A percentile compares a stretch with the other conserved stretches of the same genome.
These are phyloP conservation scores for Kickxella alabastrina DNA, from an alignment of 192 early-diverging fungal genomes.

Conservation along the genomic window DNA sequence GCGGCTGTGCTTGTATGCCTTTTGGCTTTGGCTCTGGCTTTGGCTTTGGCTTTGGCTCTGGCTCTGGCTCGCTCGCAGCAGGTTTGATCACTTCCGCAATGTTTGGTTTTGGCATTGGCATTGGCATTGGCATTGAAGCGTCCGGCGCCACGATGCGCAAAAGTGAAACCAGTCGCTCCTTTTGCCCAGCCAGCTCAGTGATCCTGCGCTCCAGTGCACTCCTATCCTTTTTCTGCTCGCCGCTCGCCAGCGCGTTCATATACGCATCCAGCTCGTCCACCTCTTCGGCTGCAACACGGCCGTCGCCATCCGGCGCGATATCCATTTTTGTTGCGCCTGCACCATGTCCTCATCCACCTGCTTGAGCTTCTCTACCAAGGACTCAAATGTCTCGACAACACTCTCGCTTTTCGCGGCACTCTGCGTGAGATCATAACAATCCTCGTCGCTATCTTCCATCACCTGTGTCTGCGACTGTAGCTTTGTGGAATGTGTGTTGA, in stretches of 20 bases:
- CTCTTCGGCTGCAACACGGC: conserved; percentile 12
- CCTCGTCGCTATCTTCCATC: conserved; percentile 57
- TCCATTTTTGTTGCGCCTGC: conserved; percentile 6
- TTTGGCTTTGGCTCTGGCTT: conserved; percentile 1
- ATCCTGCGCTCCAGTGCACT: conserved; percentile 43
- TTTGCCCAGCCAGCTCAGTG: conserved; percentile 50
- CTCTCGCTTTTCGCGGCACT: conserved; percentile 23
- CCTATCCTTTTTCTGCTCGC: conserved; percentile 40
- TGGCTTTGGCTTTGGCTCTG: not conserved
- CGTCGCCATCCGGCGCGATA: not conserved
- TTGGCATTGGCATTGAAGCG: too few species aligned
- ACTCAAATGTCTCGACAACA: conserved; percentile 60
- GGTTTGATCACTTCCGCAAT: not conserved
- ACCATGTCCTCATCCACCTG: conserved; percentile 32
- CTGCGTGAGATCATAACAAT: conserved; percentile 59
- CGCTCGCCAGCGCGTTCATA: conserved; percentile 55
- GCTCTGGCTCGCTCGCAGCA: not conserved
- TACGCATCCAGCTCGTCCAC: conserved; percentile 65
- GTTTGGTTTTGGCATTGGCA: not conserved
- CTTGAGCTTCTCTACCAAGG: conserved; percentile 46
- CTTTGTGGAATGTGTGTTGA: conserved; percentile 29
- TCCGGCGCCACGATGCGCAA: conserved; percentile 31
- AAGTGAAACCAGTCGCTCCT: conserved; percentile 9
- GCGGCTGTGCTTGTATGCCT: too few species aligned
- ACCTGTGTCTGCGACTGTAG: conserved; percentile 11